These are phyloP conservation scores for Solanum corneliomulleri DNA, from an alignment of 257 asterid genomes.

Conservation along the genomic window DNA sequence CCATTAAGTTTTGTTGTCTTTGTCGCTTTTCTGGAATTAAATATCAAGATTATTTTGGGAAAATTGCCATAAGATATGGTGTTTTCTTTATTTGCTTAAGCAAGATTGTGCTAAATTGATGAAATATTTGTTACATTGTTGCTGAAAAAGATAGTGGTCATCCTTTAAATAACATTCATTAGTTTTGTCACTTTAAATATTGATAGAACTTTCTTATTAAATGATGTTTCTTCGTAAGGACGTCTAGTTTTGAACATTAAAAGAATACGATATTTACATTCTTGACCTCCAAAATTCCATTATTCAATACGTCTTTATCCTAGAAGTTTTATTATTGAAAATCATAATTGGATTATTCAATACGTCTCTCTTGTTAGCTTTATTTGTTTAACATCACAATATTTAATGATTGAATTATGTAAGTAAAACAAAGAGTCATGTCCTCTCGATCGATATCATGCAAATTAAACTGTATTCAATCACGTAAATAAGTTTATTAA, in stretches of 20 bases:
- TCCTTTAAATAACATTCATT: not conserved
- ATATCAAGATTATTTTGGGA: not conserved
- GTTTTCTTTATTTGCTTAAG: not conserved
- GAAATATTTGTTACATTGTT: not conserved
- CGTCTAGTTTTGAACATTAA: too few relatives aligned
- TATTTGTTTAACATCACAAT: not conserved
- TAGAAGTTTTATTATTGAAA: too few relatives aligned
- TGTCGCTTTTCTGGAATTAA: not conserved
- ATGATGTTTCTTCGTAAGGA: too few relatives aligned
- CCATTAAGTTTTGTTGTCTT: not conserved
- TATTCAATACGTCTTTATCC: not conserved
- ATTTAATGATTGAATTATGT: not conserved
- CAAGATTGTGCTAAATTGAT: not conserved
- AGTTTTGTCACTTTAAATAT: not conserved
- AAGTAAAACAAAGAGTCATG: too few relatives aligned
- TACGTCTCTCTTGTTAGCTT: too few relatives aligned
- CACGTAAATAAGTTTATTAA: not conserved
- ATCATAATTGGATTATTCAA: not conserved
- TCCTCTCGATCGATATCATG: not conserved
- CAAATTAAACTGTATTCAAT: not conserved
- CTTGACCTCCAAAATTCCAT: not conserved
- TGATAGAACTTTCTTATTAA: too few relatives aligned
- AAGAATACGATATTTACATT: not conserved
- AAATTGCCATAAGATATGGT: not conserved
- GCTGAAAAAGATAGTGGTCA: not conserved